Evolutionary conservation across 768 basidiomycete species (phyloP).

Genomic region (Tylopilus sp.): DNA sequence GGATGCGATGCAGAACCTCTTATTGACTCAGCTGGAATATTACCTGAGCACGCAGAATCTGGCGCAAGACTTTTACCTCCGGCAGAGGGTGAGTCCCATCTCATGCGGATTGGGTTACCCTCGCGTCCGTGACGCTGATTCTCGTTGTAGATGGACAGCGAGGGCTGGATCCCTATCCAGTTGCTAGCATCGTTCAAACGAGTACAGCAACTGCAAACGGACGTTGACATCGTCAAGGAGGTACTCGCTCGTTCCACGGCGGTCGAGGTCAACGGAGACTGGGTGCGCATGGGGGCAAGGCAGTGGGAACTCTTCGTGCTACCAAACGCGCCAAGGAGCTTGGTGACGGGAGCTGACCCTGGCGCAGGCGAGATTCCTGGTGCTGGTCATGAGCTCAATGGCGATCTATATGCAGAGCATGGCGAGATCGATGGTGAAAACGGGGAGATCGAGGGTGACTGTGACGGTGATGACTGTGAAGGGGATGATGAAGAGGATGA

Average conservation of each 20-base stretch:
- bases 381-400: neutral
- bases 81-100: slow-evolving; percentile 58
- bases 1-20: slow-evolving; percentile 62
- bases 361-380: neutral
- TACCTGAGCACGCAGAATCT: slow-evolving; percentile 90
- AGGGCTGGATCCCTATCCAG: slow-evolving; percentile 82
- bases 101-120: neutral
- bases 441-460: slow-evolving; percentile 25
- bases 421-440: slow-evolving; percentile 17
- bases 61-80: slow-evolving; percentile 80
- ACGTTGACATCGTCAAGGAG: slow-evolving; percentile 60
- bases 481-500: slow-evolving; percentile 68
- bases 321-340: slow-evolving; percentile 53
- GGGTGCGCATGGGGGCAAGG: slow-evolving; percentile 61
- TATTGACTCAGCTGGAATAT: slow-evolving; percentile 86
- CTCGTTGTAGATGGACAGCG: slow-evolving; percentile 72
- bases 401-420: slow-evolving; percentile 1
- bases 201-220: slow-evolving; percentile 61
- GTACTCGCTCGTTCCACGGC: slow-evolving; percentile 62
- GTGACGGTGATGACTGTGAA: slow-evolving; percentile 35
- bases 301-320: slow-evolving; percentile 61
- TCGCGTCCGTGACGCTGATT: too few relatives aligned
- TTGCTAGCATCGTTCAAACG: slow-evolving; percentile 88
- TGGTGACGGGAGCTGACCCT: slow-evolving; percentile 13
- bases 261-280: slow-evolving; percentile 66